Base-by-base conservation (phyloP, 345 rosid genomes). In the Eucalyptus marginata region DNA sequence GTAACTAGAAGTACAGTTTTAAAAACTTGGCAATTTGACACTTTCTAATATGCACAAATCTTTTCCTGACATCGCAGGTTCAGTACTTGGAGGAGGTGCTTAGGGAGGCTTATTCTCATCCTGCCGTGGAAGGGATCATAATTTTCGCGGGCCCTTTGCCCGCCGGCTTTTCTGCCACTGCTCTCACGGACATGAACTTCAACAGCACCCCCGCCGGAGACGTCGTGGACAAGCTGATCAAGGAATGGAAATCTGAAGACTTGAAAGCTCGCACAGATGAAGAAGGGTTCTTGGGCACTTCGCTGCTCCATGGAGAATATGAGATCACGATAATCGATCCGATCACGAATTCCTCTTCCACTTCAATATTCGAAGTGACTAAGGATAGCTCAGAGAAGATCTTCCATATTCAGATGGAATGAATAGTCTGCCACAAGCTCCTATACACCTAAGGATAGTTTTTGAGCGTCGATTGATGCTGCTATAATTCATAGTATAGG, bases 71-170 rank as follows among this genome's bases (percentile, higher is more conserved):
- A 71, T 36, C 27, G 4, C 81, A 71, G 81, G 94, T 90, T 29
- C 49, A 88, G 79, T 90, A 94, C 89, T 92, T 94, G 47, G 96
- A 96, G 90, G 94, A 95, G 15, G 89, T 95, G 33, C 91, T 97
- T 20, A 93, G 97, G 88, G 99, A 96, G 91, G 98, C 90, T 2
- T 94, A 93, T 50, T 90, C 95, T 17, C 97, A 96, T 89, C 97
- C 96, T 62, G 94, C 96, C 15, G 96, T 95, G 13, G 25, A 94
- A 88, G 98, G 98, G 49, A 96, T 96, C 40, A 94, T 96, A 86
- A 92, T 94, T 43, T 96, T 95, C 58, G 92, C 92, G 1, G 98
- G 97, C 25, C 97, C 99, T 24, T 93, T 62, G 76, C 89, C 88
- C 6, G 95, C 98, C 2, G 96, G 95, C 33, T 97, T 96, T 87